Evolutionary conservation across 352 stramenopile genomes (phyloP).

Genomic region (Phytophthora agathidicida): DNA sequence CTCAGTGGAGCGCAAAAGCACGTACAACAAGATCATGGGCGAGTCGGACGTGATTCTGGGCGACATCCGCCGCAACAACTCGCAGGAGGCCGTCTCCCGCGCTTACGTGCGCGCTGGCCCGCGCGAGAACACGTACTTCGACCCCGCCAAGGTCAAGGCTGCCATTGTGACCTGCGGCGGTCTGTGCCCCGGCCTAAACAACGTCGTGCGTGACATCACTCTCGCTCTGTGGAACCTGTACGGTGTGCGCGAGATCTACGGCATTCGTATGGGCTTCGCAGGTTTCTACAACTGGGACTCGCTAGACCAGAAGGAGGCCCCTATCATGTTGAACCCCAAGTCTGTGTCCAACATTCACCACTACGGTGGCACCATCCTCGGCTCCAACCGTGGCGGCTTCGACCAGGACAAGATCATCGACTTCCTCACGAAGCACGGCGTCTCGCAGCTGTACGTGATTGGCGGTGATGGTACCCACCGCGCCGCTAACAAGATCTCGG

Average conservation of each 20-base stretch:
- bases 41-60: conserved; percentile 82
- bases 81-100: conserved; percentile 68
- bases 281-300: conserved; percentile 86
- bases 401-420: conserved; percentile 97
- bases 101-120: conserved; percentile 84
- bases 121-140: conserved; percentile 72
- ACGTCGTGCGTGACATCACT: conserved; percentile 97
- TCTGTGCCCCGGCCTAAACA: conserved; percentile 98
- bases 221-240: conserved; percentile 92
- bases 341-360: conserved; percentile 85
- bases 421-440: conserved; percentile 89
- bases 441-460: conserved; percentile 98
- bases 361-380: conserved; percentile 94
- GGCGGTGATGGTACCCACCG: conserved; percentile 98
- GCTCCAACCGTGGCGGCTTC: conserved; percentile 95
- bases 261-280: conserved; percentile 83
- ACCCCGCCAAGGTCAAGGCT: conserved; percentile 80
- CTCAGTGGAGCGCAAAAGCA: conserved; percentile 70
- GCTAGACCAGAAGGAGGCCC: conserved; percentile 78
- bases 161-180: conserved; percentile 94
- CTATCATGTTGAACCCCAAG: conserved; percentile 76
- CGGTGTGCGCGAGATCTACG: conserved; percentile 83
- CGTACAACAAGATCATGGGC: conserved; percentile 90
- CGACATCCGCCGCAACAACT: conserved; percentile 78
- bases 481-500: conserved; percentile 92